These are phyloP conservation scores for Cercospora berteroae DNA, from an alignment of 2,329 filamentous ascomycete genomes.

Conservation along the genomic window DNA sequence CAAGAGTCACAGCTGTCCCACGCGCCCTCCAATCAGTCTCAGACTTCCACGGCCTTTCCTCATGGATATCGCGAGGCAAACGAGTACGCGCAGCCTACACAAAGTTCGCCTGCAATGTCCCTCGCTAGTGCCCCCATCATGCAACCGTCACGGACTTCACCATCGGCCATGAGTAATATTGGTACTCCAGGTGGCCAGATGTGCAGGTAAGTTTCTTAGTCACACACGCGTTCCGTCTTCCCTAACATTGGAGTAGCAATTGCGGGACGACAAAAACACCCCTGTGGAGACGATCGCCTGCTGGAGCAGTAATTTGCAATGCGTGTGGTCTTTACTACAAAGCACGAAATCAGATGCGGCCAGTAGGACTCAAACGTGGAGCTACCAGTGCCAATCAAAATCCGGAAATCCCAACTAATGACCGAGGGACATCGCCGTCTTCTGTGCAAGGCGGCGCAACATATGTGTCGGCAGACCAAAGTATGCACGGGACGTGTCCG, in stretches of 20 bases:
- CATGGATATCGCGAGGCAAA: constrained; percentile 10
- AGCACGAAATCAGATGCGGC: constrained; percentile 84
- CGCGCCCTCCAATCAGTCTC: constrained; percentile 11
- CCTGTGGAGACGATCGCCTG: constrained; percentile 88
- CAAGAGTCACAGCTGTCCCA: constrained; percentile 20
- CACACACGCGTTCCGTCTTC: not conserved
- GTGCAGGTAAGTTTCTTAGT: constrained; percentile 60
- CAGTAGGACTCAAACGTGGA: constrained; percentile 83
- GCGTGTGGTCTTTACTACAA: constrained; percentile 94
- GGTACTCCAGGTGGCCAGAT: constrained; percentile 54
- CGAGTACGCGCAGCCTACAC: not conserved
- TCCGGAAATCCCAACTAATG: constrained; percentile 40
- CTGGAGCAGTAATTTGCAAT: constrained; percentile 95
- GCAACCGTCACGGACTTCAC: constrained; percentile 17
- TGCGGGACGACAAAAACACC: constrained; percentile 92
- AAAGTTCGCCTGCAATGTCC: not conserved
- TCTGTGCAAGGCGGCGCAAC: constrained; percentile 52
- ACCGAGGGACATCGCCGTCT: constrained; percentile 42
- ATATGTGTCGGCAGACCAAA: constrained; percentile 75
- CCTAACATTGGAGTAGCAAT: constrained; percentile 61
- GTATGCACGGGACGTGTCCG: constrained; percentile 81
- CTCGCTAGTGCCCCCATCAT: constrained; percentile 6
- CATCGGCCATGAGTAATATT: constrained; percentile 11
- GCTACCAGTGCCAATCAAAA: constrained; percentile 41
- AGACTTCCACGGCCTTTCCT: constrained; percentile 1